These are phyloP conservation scores for Astrothelium subdiscretum DNA, from an alignment of 495 filamentous ascomycete genomes.

Conservation along the genomic window DNA sequence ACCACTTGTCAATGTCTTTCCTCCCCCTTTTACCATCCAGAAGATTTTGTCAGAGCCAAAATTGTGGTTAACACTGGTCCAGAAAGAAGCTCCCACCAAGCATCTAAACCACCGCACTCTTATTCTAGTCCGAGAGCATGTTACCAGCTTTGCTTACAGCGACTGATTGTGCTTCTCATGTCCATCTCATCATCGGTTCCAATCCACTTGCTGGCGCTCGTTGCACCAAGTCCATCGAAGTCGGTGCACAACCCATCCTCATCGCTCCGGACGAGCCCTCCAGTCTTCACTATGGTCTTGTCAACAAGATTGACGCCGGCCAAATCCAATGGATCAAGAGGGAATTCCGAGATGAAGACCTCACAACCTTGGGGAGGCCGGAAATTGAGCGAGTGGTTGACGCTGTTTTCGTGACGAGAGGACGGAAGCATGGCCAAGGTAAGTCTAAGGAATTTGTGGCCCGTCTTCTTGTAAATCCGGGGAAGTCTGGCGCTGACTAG, in stretches of 20 bases:
- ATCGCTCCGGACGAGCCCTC: constrained; percentile 56
- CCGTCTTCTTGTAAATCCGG: not conserved
- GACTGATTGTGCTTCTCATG: constrained; percentile 58
- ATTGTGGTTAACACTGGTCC: not conserved
- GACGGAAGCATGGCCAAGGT: constrained; percentile 42
- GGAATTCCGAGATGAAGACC: constrained; percentile 59
- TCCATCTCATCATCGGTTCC: constrained; percentile 78
- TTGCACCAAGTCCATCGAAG: constrained; percentile 65
- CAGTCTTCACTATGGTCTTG: constrained; percentile 59
- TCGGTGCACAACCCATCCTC: constrained; percentile 80
- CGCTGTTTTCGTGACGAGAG: constrained; percentile 76
- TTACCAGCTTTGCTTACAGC: constrained; percentile 60
- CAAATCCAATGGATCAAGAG: constrained; percentile 61
- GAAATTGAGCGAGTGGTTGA: constrained; percentile 76
- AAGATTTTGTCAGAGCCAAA: not conserved
- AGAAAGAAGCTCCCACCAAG: too few relatives aligned
- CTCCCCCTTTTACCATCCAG: not conserved
- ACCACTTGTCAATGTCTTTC: not conserved
- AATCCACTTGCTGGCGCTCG: constrained; percentile 78
- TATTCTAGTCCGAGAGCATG: too few relatives aligned
- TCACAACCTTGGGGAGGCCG: constrained; percentile 62
- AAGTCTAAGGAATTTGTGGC: constrained; percentile 14
- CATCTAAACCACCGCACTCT: too few relatives aligned
- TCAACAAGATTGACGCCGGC: constrained; percentile 59
- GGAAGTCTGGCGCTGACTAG: not conserved